Conservation (phyloP, 2,329 filamentous ascomycete genomes). For the Nemania sp. region DNA sequence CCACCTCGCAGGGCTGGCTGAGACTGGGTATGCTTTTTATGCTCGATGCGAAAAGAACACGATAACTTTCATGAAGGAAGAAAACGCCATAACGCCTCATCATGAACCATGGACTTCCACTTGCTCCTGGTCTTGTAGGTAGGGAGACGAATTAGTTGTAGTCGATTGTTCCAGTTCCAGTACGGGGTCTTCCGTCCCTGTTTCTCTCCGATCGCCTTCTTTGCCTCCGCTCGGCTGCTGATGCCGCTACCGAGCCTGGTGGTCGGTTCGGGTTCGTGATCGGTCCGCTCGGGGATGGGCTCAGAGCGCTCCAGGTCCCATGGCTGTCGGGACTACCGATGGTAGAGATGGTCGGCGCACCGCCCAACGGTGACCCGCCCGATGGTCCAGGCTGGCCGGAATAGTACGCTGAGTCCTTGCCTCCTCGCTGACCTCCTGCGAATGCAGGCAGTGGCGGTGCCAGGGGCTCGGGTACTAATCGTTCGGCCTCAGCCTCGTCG, state of each 20-base stretch:
- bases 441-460: conserved; percentile 62
- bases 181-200: conserved; percentile 41
- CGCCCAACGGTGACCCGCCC: conserved; percentile 45
- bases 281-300: conserved; percentile 50
- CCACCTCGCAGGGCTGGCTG: conserved; percentile 5
- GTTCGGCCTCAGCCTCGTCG: conserved; percentile 52
- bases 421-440: conserved; percentile 52
- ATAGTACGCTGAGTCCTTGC: conserved; percentile 67
- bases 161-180: conserved; percentile 34
- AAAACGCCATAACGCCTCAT: conserved; percentile 27
- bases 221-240: conserved; percentile 57
- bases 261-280: conserved; percentile 41
- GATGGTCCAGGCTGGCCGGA: conserved; percentile 54
- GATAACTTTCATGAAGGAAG: conserved; percentile 1
- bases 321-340: conserved; percentile 52
- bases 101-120: conserved; percentile 17
- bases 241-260: conserved; percentile 45
- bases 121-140: conserved; percentile 7
- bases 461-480: conserved; percentile 47
- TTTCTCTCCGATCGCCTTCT: conserved; percentile 61
- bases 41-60: conserved; percentile 12
- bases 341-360: conserved; percentile 53
- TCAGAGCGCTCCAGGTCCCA: conserved; percentile 60
- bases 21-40: conserved; percentile 22
- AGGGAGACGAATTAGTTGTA: conserved; percentile 17